A percentile compares a stretch with the other conserved stretches of the same genome.
Conservation (phyloP, 2,329 filamentous ascomycete genomes). For the Phyllosticta capitalensis region DNA sequence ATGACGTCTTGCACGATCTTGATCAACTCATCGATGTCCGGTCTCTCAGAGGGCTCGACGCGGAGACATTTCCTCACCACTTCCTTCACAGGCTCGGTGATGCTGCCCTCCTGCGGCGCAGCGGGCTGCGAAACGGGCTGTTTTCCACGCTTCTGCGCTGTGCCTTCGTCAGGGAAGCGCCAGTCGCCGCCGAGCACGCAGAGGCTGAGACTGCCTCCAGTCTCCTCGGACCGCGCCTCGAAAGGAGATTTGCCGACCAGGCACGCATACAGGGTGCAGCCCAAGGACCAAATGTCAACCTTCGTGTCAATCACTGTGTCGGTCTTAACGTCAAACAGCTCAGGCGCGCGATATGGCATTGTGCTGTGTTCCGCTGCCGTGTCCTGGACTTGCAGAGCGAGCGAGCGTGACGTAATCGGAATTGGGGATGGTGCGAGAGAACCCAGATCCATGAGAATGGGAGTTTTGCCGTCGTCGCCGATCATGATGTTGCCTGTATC, state of each 20-base stretch:
- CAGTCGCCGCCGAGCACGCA: slow-evolving; percentile 92
- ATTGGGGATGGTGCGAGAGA: slow-evolving; percentile 81
- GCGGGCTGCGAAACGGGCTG: slow-evolving; percentile 19
- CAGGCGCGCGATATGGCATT: slow-evolving; percentile 96
- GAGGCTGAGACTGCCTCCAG: slow-evolving; percentile 83
- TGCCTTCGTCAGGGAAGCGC: slow-evolving; percentile 85
- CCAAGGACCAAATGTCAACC: slow-evolving; percentile 94
- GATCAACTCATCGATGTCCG: slow-evolving; percentile 79
- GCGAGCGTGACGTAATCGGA: slow-evolving; percentile 77
- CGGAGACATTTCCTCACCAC: slow-evolving; percentile 77
- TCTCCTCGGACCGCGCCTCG: slow-evolving; percentile 91
- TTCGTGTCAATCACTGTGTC: slow-evolving; percentile 88
- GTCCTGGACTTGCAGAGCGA: slow-evolving; percentile 88
- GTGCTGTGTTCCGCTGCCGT: slow-evolving; percentile 92
- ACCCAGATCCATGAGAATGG: slow-evolving; percentile 95
- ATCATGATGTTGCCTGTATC: slow-evolving; percentile 87
- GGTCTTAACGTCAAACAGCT: slow-evolving; percentile 96
- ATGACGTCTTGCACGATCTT: slow-evolving; percentile 66
- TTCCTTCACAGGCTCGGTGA: slow-evolving; percentile 76
- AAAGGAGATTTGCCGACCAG: slow-evolving; percentile 95
- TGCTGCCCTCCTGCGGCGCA: slow-evolving; percentile 41
- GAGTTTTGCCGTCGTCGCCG: slow-evolving; percentile 74
- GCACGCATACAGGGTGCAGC: slow-evolving; percentile 95
- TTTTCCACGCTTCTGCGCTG: slow-evolving; percentile 39
- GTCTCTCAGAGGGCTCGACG: slow-evolving; percentile 79